Percentiles rank a stretch among this genome's conserved stretches.
Conservation (phyloP, 1,139 yeast species). For the Saccharomyces hybrid region DNA sequence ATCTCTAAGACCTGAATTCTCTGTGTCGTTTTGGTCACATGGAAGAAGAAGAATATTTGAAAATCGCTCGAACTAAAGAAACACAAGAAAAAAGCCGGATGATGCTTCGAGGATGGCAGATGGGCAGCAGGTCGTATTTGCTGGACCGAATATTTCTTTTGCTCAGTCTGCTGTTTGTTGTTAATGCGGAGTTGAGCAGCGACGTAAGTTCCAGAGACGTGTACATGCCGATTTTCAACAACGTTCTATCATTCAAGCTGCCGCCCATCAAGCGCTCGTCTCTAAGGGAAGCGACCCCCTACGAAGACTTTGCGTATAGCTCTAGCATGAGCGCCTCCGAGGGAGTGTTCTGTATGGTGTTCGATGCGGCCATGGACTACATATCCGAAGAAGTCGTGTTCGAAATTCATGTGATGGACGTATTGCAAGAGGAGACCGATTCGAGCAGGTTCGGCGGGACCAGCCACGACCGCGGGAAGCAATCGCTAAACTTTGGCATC, state of each 20-base stretch:
- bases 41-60: background rate
- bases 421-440: constrained; percentile 12
- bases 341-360: constrained; percentile 16
- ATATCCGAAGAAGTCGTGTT: constrained; percentile 7
- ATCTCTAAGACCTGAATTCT: background rate
- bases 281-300: background rate
- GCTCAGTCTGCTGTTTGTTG: background rate
- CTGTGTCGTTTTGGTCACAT: background rate
- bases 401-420: constrained; percentile 13
- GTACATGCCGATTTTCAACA: background rate
- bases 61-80: background rate
- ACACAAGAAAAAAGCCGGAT: background rate
- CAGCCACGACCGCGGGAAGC: constrained; percentile 19
- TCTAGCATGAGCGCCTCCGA: constrained; percentile 6
- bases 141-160: background rate
- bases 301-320: background rate
- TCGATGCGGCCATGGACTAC: constrained; percentile 20
- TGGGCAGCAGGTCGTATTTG: background rate
- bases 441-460: constrained; percentile 21
- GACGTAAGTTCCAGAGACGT: background rate
- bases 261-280: background rate
- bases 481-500: constrained; percentile 15
- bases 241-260: background rate
- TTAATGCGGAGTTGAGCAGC: background rate
- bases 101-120: background rate